Percentiles rank a stretch among this genome's conserved stretches.
phyloP scores from a whole-genome alignment of 129 eudicot species.

The Lonicera japonica region DNA sequence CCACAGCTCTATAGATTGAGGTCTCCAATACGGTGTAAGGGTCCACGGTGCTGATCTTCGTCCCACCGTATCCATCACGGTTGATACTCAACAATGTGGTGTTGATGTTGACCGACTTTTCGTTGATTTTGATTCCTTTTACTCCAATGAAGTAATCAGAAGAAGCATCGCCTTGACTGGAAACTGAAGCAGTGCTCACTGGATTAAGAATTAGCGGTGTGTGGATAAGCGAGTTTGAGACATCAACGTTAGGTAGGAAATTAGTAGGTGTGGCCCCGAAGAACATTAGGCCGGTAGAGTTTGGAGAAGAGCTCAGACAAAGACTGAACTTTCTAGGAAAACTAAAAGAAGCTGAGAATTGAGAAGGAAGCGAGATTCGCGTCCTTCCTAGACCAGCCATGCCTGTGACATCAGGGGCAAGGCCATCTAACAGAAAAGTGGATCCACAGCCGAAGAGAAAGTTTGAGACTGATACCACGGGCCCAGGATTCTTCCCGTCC shows the following conservation, averaged over 20 bases:
- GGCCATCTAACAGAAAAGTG: background rate
- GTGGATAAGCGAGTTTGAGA: slow-evolving; percentile 21
- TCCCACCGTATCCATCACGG: slow-evolving; percentile 34
- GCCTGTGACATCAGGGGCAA: slow-evolving; percentile 21
- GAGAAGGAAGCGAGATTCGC: slow-evolving; percentile 24
- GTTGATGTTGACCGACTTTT: slow-evolving; percentile 18
- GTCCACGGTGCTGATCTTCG: slow-evolving; percentile 29
- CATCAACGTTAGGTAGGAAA: background rate
- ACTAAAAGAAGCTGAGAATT: slow-evolving; percentile 18
- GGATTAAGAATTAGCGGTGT: slow-evolving; percentile 31
- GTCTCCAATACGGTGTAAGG: slow-evolving; percentile 40
- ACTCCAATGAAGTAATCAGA: slow-evolving; percentile 22
- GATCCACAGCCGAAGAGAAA: background rate
- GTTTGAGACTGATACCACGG: background rate
- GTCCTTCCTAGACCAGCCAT: slow-evolving; percentile 35
- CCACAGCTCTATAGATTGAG: slow-evolving; percentile 27
- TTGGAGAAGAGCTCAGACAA: slow-evolving; percentile 29
- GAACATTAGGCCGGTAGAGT: slow-evolving; percentile 16
- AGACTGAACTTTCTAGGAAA: slow-evolving; percentile 25
- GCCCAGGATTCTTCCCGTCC: slow-evolving; percentile 5
- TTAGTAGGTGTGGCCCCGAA: slow-evolving; percentile 14
- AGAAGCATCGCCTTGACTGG: slow-evolving; percentile 1
- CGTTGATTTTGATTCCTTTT: slow-evolving; percentile 16
- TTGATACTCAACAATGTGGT: slow-evolving; percentile 27
- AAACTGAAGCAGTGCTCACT: background rate